phyloP scores from a whole-genome alignment of 108 stramenopile genomes.

The Fragilaria radians region DNA sequence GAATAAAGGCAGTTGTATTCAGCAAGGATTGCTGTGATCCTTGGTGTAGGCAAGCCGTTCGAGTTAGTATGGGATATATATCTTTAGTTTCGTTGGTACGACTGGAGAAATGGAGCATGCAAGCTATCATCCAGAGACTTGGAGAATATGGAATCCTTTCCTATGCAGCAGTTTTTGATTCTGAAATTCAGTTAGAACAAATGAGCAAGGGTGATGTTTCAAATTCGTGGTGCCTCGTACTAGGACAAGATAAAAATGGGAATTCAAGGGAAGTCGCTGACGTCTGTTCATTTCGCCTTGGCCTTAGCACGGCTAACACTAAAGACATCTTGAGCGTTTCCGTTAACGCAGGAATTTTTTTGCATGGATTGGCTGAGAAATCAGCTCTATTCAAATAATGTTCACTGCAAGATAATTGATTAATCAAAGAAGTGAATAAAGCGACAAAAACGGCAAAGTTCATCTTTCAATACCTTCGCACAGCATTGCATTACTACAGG shows the following conservation, averaged over 20 bases:
- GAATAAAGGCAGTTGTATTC: constrained; percentile 50
- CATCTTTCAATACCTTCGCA: too few species aligned
- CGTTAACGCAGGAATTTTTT: constrained; percentile 58
- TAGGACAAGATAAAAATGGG: constrained; percentile 70
- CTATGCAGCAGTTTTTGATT: constrained; percentile 66
- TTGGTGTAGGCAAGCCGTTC: constrained; percentile 66
- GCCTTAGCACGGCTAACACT: constrained; percentile 47
- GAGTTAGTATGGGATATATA: constrained; percentile 74
- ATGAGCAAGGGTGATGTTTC: constrained; percentile 15
- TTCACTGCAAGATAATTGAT: too few species aligned
- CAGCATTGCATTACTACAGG: too few species aligned
- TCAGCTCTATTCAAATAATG: too few species aligned
- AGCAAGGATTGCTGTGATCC: constrained; percentile 68
- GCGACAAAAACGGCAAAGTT: too few species aligned
- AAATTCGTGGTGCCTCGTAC: constrained; percentile 53
- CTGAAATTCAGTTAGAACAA: constrained; percentile 19
- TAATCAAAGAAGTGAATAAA: too few species aligned
- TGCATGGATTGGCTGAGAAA: too few species aligned
- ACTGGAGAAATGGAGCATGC: constrained; percentile 44
- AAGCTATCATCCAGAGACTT: constrained; percentile 7
- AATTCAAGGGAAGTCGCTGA: constrained; percentile 36
- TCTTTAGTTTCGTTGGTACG: constrained; percentile 49
- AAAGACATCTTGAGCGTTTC: constrained; percentile 65
- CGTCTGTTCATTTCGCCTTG: constrained; percentile 32
- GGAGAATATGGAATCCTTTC: constrained; percentile 10